These are phyloP conservation scores for Wakefieldia striispora DNA, from an alignment of 768 basidiomycete species.

Conservation along the genomic window DNA sequence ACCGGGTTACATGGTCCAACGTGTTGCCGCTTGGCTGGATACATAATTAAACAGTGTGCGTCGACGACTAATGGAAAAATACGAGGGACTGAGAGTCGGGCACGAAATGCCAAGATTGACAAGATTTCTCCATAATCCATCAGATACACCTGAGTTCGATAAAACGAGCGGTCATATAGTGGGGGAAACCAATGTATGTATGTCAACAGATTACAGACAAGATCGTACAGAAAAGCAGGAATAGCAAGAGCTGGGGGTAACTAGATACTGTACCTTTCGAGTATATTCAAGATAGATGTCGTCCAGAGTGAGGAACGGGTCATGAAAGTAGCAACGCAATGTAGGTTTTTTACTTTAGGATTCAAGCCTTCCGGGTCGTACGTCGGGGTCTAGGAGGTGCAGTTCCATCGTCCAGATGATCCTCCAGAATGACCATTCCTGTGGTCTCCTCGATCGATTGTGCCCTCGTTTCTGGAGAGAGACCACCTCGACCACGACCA, in stretches of 20 bases:
- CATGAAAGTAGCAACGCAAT: background rate
- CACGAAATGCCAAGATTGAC: background rate
- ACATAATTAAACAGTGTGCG: too few species aligned
- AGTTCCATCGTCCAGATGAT: constrained; percentile 25
- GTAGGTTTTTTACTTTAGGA: background rate
- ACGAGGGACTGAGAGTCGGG: background rate
- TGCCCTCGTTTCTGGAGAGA: constrained; percentile 9
- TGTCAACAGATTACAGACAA: constrained; percentile 12
- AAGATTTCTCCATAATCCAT: background rate
- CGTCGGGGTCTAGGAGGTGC: constrained; percentile 31
- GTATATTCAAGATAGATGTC: constrained; percentile 3
- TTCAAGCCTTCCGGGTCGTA: constrained; percentile 26
- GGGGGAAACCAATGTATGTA: constrained; percentile 1
- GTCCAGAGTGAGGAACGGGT: background rate
- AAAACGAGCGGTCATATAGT: constrained; percentile 10
- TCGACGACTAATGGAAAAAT: too few species aligned
- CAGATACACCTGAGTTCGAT: constrained; percentile 18
- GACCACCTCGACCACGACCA: constrained; percentile 18
- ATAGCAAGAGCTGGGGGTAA: constrained; percentile 7
- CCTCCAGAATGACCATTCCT: constrained; percentile 30
- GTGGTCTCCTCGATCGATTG: constrained; percentile 25
- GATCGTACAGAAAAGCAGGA: constrained; percentile 3
- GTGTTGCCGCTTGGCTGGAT: too few species aligned
- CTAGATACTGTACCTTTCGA: constrained; percentile 3
- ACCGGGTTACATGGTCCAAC: too few species aligned